These are phyloP conservation scores for Russula earlei DNA, from an alignment of 768 basidiomycete genomes.

Conservation along the genomic window DNA sequence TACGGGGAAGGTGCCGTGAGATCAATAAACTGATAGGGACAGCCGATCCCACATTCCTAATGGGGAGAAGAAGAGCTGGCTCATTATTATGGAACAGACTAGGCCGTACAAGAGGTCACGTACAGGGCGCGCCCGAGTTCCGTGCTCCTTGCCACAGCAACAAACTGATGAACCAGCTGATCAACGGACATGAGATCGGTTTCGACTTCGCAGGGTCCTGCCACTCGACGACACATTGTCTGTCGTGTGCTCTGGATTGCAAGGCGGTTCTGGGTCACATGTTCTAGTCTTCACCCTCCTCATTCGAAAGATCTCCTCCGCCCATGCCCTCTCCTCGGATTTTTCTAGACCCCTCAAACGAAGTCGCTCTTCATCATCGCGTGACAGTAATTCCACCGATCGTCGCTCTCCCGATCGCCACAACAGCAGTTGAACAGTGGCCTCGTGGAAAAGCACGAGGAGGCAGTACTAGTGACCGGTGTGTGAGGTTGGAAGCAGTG, in stretches of 20 bases:
- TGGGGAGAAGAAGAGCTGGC: too few species aligned
- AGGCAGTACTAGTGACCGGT: constrained; percentile 50
- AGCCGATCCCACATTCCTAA: too few species aligned
- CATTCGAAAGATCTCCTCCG: constrained; percentile 45
- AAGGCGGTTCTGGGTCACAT: constrained; percentile 19
- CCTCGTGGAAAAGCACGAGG: constrained; percentile 63
- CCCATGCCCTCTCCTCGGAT: constrained; percentile 55
- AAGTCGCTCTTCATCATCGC: constrained; percentile 46
- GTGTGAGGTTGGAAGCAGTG: not conserved
- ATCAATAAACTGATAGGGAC: not conserved
- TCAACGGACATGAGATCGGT: not conserved
- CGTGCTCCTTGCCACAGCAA: too few species aligned
- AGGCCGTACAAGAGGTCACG: too few species aligned
- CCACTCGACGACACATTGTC: not conserved
- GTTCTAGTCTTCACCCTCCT: constrained; percentile 22
- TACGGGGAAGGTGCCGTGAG: not conserved
- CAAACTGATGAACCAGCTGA: not conserved
- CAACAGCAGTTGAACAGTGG: constrained; percentile 61
- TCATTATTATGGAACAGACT: too few species aligned
- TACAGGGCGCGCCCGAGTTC: too few species aligned
- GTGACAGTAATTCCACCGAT: constrained; percentile 38
- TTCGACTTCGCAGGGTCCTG: constrained; percentile 6
- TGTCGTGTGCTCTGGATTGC: too few species aligned
- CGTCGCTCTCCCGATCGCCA: constrained; percentile 59
- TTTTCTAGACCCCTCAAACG: constrained; percentile 40